Evolutionary conservation across 192 early-diverging fungal species (phyloP).

Genomic region (Anaeromyces robustus): DNA sequence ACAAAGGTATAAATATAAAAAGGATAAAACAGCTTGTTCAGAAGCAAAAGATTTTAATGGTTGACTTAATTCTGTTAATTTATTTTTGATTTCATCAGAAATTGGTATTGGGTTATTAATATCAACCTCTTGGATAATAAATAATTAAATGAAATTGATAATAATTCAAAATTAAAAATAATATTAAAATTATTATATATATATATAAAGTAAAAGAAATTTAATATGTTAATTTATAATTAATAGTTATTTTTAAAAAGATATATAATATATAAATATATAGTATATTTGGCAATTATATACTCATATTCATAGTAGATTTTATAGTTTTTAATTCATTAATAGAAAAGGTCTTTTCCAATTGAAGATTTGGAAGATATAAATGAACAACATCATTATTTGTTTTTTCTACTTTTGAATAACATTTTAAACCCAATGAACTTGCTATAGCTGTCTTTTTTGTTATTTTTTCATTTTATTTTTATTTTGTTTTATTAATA

Average conservation of each 20-base stretch:
- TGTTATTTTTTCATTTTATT: not conserved
- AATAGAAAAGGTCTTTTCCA: constrained; percentile 3
- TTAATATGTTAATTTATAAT: too few species aligned
- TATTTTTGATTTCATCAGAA: not conserved
- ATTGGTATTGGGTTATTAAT: not conserved
- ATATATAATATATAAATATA: too few species aligned
- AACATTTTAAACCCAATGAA: constrained; percentile 61
- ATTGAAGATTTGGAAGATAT: constrained; percentile 40
- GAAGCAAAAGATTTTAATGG: not conserved
- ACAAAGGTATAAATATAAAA: constrained; percentile 43
- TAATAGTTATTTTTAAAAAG: too few species aligned
- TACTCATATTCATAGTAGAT: not conserved
- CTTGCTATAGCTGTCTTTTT: constrained; percentile 66
- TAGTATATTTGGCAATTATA: too few species aligned
- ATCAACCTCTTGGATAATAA: too few species aligned
- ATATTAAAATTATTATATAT: not conserved
- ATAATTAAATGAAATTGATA: too few species aligned
- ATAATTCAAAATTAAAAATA: too few species aligned
- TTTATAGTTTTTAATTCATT: not conserved
- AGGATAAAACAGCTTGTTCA: constrained; percentile 39
- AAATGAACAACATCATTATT: constrained; percentile 26
- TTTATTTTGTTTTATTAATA: too few species aligned
- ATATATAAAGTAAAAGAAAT: too few species aligned
- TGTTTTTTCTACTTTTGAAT: constrained; percentile 36
- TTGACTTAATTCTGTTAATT: not conserved